phyloP scores from a whole-genome alignment of 2,329 filamentous ascomycete genomes.

The Rutstroemia sp. region DNA sequence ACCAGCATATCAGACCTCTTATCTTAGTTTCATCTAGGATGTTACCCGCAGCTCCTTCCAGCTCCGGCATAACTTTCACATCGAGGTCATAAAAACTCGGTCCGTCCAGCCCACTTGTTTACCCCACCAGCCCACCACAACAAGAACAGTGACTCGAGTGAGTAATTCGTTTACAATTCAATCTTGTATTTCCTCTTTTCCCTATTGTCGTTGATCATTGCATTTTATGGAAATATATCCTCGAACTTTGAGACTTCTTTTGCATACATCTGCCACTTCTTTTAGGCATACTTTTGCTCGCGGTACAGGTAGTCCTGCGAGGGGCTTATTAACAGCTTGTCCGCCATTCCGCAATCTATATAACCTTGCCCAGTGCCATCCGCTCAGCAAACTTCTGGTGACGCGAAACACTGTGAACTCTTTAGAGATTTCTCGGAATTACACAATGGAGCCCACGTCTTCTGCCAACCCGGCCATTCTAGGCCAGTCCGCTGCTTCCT shows the following conservation, averaged over 20 bases:
- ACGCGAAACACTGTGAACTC: not conserved
- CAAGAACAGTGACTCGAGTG: not conserved
- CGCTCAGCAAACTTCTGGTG: not conserved
- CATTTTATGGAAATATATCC: conserved; percentile 6
- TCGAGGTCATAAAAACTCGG: not conserved
- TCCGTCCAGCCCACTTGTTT: not conserved
- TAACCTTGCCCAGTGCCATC: not conserved
- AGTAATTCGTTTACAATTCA: not conserved
- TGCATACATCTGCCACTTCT: not conserved
- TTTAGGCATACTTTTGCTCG: not conserved
- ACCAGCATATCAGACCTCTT: not conserved
- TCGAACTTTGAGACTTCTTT: not conserved
- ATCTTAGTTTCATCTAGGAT: conserved; percentile 2
- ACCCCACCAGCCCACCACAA: not conserved
- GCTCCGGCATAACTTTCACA: not conserved
- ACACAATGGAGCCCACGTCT: not conserved
- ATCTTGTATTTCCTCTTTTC: not conserved
- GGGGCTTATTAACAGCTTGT: not conserved
- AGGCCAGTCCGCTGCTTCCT: conserved; percentile 15
- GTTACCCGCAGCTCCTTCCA: not conserved
- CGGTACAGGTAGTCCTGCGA: not conserved
- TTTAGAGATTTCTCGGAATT: not conserved
- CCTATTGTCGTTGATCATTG: not conserved
- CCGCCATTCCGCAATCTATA: not conserved
- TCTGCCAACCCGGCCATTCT: conserved; percentile 4